Evolutionary conservation across 495 filamentous ascomycete species (phyloP).

Genomic region (Penicillium odoratum): DNA sequence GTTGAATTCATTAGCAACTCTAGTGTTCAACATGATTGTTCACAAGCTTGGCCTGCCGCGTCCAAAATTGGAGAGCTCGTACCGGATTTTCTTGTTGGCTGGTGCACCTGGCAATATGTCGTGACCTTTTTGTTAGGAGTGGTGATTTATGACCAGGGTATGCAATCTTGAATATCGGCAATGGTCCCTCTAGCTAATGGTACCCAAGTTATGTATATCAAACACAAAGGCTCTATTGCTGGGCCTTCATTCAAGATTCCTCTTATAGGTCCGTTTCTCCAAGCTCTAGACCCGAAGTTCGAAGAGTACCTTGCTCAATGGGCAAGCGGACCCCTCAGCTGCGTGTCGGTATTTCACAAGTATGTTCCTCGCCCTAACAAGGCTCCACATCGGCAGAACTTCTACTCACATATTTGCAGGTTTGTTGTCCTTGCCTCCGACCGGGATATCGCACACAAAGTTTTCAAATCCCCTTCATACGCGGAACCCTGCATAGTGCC

Average conservation of each 20-base stretch:
- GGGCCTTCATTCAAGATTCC: slow-evolving; percentile 80
- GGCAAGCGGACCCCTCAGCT: slow-evolving; percentile 81
- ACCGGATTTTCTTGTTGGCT: slow-evolving; percentile 1
- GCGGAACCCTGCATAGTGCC: slow-evolving; percentile 93
- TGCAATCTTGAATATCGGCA: not conserved
- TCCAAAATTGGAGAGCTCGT: not conserved
- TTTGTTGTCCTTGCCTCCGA: slow-evolving; percentile 94
- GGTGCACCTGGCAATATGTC: slow-evolving; percentile 33
- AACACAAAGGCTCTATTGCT: slow-evolving; percentile 76
- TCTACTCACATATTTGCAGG: slow-evolving; percentile 43
- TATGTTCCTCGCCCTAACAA: slow-evolving; percentile 40
- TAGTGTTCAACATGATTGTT: not conserved
- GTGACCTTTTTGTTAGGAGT: slow-evolving; percentile 25
- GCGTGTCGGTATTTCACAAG: slow-evolving; percentile 97
- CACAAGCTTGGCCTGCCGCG: not conserved
- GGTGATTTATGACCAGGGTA: slow-evolving; percentile 39
- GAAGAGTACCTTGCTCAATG: slow-evolving; percentile 81
- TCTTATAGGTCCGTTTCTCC: slow-evolving; percentile 87
- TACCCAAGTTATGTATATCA: slow-evolving; percentile 69
- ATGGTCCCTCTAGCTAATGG: not conserved
- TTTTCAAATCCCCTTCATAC: slow-evolving; percentile 86
- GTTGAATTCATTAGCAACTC: not conserved
- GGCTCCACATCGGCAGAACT: not conserved
- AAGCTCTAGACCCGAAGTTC: slow-evolving; percentile 84
- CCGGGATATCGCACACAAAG: slow-evolving; percentile 86